Evolutionary conservation across 495 filamentous ascomycete species (phyloP).

Genomic region (Daldinia caldariorum): DNA sequence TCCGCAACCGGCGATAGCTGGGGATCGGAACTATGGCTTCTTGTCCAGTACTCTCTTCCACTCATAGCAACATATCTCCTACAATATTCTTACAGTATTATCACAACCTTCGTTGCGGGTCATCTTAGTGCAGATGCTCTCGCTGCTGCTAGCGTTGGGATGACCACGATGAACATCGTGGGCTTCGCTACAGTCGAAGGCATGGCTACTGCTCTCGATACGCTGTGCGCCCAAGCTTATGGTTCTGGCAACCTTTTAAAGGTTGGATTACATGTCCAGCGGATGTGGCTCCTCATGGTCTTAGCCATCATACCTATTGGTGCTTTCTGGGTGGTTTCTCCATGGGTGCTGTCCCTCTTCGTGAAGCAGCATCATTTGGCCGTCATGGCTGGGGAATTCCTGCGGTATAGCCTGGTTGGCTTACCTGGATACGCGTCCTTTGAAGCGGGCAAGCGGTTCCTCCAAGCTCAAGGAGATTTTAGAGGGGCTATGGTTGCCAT

Average conservation of each 20-base stretch:
- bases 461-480: constrained; percentile 80
- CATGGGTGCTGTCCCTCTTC: constrained; percentile 67
- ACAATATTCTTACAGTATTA: constrained; percentile 77
- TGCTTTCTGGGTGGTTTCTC: constrained; percentile 70
- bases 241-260: constrained; percentile 74
- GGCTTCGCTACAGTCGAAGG: constrained; percentile 78
- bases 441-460: constrained; percentile 76
- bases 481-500: constrained; percentile 72
- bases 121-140: constrained; percentile 72
- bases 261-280: constrained; percentile 76
- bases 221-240: constrained; percentile 79
- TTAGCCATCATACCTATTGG: constrained; percentile 71
- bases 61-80: constrained; percentile 77
- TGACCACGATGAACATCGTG: constrained; percentile 67
- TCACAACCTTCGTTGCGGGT: constrained; percentile 74
- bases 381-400: constrained; percentile 72
- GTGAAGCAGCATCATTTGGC: constrained; percentile 68
- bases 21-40: constrained; percentile 45
- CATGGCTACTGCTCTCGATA: constrained; percentile 77
- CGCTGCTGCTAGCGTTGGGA: constrained; percentile 60
- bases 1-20: constrained; percentile 18
- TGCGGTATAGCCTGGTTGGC: constrained; percentile 72
- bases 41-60: constrained; percentile 67
- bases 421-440: constrained; percentile 77
- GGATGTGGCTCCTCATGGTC: constrained; percentile 75